Percentiles rank a stretch among this genome's conserved stretches.
Conservation (phyloP, 2,329 filamentous ascomycete species). For the Colletotrichum liaoningense region DNA sequence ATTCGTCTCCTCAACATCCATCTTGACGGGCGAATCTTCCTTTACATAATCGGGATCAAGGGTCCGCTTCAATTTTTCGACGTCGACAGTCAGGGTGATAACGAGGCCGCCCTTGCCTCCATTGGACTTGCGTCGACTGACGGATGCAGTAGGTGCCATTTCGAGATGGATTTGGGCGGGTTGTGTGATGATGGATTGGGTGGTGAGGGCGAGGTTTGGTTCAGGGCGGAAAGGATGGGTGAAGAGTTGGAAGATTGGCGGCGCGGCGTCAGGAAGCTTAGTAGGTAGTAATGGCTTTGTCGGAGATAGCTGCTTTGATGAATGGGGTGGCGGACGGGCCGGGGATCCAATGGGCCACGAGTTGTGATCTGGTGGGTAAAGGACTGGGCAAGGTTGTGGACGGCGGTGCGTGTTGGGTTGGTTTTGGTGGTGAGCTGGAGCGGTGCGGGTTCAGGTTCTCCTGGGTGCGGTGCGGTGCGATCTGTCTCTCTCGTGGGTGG, state of each 20-base stretch:
- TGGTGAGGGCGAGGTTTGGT: not conserved
- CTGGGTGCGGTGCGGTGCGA: not conserved
- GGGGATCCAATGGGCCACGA: conserved; percentile 30
- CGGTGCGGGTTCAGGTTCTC: not conserved
- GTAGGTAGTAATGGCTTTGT: conserved; percentile 31
- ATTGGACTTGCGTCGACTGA: conserved; percentile 35
- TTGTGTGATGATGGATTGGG: not conserved
- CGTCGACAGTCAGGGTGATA: conserved; percentile 64
- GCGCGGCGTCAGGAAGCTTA: conserved; percentile 14
- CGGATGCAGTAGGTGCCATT: conserved; percentile 34
- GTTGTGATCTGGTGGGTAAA: conserved; percentile 29
- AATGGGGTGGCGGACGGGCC: conserved; percentile 35
- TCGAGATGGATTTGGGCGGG: conserved; percentile 16
- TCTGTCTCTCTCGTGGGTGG: conserved; percentile 11
- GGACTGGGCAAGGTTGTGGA: conserved; percentile 29
- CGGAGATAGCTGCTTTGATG: conserved; percentile 31
- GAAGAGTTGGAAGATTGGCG: conserved; percentile 16
- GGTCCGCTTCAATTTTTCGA: conserved; percentile 63
- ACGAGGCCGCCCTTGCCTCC: conserved; percentile 47
- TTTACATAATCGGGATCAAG: conserved; percentile 56
- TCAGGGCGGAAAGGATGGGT: conserved; percentile 7
- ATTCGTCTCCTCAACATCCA: conserved; percentile 41
- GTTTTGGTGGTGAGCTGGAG: conserved; percentile 1
- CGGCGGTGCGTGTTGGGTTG: conserved; percentile 9
- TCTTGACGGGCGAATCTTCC: conserved; percentile 57